Evolutionary conservation across 1,284 basidiomycete species (phyloP).

Genomic region (Ceratobasidium sp.): DNA sequence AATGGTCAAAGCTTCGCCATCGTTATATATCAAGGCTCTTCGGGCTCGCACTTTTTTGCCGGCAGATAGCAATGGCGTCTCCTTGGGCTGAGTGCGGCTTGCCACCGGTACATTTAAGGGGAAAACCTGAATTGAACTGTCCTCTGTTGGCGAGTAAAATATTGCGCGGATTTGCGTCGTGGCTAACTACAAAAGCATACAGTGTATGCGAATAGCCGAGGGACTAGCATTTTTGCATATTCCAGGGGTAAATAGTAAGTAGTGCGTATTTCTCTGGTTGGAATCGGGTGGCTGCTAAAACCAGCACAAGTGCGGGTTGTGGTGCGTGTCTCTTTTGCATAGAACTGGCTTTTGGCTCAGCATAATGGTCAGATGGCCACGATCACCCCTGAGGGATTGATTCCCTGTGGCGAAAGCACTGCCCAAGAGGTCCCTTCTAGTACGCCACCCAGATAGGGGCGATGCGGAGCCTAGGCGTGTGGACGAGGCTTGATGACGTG

Average conservation of each 20-base stretch:
- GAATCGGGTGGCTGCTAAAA: too few relatives aligned
- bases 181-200: neutral
- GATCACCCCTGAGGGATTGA: neutral
- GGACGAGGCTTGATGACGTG: too few relatives aligned
- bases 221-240: conserved; percentile 10
- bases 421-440: too few relatives aligned
- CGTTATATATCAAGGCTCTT: neutral
- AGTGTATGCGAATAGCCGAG: neutral
- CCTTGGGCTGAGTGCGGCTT: conserved; percentile 6
- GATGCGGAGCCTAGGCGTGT: too few relatives aligned
- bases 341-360: too few relatives aligned
- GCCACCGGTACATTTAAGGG: neutral
- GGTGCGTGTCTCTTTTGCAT: neutral
- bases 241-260: too few relatives aligned
- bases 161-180: too few relatives aligned
- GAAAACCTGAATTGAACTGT: neutral
- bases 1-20: neutral
- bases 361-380: neutral
- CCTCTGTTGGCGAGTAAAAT: neutral
- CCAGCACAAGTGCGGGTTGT: too few relatives aligned
- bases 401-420: neutral
- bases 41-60: neutral
- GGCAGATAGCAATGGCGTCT: conserved; percentile 10
- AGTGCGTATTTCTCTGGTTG: too few relatives aligned
- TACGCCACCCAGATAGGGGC: too few relatives aligned